Evolutionary conservation across 106 monocot species (phyloP), one percentile per base, ranked within the genome.

Genomic region (Dendrobium nobile): DNA sequence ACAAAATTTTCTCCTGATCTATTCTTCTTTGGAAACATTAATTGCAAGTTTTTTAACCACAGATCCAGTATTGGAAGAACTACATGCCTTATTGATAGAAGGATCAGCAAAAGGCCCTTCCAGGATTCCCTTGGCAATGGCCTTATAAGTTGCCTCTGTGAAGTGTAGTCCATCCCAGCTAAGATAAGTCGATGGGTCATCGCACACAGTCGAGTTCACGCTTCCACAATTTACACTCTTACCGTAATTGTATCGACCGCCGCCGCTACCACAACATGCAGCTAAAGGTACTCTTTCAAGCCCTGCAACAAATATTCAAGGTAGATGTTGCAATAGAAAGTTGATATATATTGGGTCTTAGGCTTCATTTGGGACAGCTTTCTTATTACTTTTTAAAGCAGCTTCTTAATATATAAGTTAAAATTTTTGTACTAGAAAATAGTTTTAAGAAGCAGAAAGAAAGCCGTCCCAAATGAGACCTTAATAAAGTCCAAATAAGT

Each of bases 131-230:
- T 15, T 1, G 41, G 85, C 81, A 26, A 85, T 55, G 22, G 18
- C 45, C 15, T 43, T 73, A 54, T 72, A 56, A 26, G 81, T 77
- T 22, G 81, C 77, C 58, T 85, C 85, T 11, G 82, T 85, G 11
- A 85, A 47, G 73, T 85, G 85, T 8, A 73, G 0, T 15, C 81
- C 78, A 22, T 85, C 85, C 85, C 85, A 85, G 20, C 7, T 75
- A 0, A 85, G 37, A 54, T 77, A 85, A 20, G 48, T 22, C 67
- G 61, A 67, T 19, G 81, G 77, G 59, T 85, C 61, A 20, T 17
- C 54, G 47, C 85, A 82, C 9, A 11, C 65, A 13, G 41, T 78
- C n/a, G 77, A 13, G 13, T 17, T 31, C 4, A 26, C 16, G 47
- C 77, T 70, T 17, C 58, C 85, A 37, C 85, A 85, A 5, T 11